A percentile compares a stretch with the other conserved stretches of the same genome.
phyloP scores from a whole-genome alignment of 371 early-diverging fungal species.

The Apophysomyces sp. region DNA sequence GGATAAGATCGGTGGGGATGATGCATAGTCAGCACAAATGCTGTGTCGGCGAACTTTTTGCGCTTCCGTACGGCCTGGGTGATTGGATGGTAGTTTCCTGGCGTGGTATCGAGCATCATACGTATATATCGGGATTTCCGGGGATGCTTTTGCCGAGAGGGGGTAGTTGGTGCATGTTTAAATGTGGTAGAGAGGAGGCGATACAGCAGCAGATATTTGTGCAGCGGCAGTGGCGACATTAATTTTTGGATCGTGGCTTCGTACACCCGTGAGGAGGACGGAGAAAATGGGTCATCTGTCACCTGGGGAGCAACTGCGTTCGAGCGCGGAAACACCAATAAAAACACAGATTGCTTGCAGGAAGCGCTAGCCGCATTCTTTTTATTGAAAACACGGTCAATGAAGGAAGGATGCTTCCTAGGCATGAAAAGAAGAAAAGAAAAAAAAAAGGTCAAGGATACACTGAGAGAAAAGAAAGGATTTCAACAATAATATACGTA shows the following conservation, averaged over 20 bases:
- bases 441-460: background rate
- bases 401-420: background rate
- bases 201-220: background rate
- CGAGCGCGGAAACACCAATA: background rate
- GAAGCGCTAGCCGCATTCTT: background rate
- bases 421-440: background rate
- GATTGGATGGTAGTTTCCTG: background rate
- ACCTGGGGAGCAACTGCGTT: background rate
- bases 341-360: background rate
- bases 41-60: background rate
- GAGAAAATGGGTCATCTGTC: background rate
- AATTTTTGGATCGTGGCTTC: background rate
- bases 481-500: background rate
- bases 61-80: background rate
- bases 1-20: background rate
- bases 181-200: background rate
- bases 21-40: background rate
- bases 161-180: background rate
- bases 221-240: background rate
- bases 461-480: background rate
- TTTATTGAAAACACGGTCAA: constrained; percentile 1
- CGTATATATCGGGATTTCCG: background rate
- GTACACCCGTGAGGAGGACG: background rate
- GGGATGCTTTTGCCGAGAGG: background rate
- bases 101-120: background rate